These are phyloP conservation scores for Aspergillus egyptiacus DNA, from an alignment of 495 filamentous ascomycete species.

Conservation along the genomic window DNA sequence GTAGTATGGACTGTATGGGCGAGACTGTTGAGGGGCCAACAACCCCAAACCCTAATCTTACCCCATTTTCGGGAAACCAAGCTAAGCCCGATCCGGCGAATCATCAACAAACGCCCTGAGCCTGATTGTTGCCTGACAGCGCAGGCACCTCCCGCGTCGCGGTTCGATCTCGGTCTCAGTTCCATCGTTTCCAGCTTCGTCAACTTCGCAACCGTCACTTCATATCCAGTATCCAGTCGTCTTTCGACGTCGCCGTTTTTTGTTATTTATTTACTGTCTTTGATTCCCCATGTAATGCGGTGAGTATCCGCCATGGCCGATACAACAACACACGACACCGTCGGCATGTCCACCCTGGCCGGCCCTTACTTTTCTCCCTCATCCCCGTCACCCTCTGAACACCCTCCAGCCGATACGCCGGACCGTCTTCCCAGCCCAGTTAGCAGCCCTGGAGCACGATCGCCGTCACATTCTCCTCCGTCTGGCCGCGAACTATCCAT, in stretches of 20 bases:
- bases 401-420: constrained; percentile 20
- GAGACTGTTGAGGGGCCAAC: background rate
- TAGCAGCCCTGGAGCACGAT: constrained; percentile 17
- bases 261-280: background rate
- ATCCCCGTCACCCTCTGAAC: constrained; percentile 26
- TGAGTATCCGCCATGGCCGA: constrained; percentile 29
- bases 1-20: too few relatives aligned
- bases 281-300: constrained; percentile 1
- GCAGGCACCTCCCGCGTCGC: constrained; percentile 12
- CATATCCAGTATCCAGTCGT: background rate
- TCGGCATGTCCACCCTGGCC: constrained; percentile 39
- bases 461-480: constrained; percentile 17
- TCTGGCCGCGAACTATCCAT: constrained; percentile 22
- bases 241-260: background rate
- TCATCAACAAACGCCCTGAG: constrained; percentile 19
- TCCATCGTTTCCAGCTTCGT: background rate
- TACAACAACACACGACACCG: constrained; percentile 42
- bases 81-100: constrained; percentile 10
- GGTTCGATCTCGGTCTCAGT: background rate
- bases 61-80: background rate
- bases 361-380: constrained; percentile 38
- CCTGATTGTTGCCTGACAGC: constrained; percentile 9
- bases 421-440: constrained; percentile 23
- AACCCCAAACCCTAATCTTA: too few relatives aligned
- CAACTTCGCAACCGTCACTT: background rate